Evolutionary conservation across 352 stramenopile species (phyloP).

Genomic region (Thalassiosira ordinaria): DNA sequence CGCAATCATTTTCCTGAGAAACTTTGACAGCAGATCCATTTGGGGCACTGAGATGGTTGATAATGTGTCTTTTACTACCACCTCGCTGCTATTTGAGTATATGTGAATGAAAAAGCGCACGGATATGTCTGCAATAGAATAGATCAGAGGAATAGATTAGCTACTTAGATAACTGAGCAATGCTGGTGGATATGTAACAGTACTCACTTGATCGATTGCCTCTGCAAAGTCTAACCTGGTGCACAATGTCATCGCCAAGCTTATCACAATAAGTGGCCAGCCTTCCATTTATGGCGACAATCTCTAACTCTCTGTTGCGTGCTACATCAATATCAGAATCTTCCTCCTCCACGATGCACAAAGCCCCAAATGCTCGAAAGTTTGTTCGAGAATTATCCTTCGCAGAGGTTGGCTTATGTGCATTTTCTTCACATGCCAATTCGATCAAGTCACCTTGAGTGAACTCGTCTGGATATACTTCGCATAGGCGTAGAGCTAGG

Average conservation of each 20-base stretch:
- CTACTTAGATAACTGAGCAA: too few relatives aligned
- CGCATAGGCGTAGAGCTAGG: conserved; percentile 26
- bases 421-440: conserved; percentile 34
- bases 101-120: conserved; percentile 45
- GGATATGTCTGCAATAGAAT: neutral
- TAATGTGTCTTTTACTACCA: conserved; percentile 26
- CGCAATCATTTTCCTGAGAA: conserved; percentile 28
- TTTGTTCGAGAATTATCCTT: conserved; percentile 5
- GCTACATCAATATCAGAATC: neutral
- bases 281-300: conserved; percentile 47
- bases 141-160: too few relatives aligned
- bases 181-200: too few relatives aligned
- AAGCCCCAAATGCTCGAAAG: conserved; percentile 47
- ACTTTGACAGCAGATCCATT: conserved; percentile 14
- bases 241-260: conserved; percentile 26
- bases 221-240: conserved; percentile 9
- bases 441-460: conserved; percentile 7
- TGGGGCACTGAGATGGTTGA: conserved; percentile 31
- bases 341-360: conserved; percentile 15
- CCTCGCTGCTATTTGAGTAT: conserved; percentile 9
- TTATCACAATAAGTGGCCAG: conserved; percentile 18
- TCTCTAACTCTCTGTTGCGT: conserved; percentile 33
- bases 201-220: conserved; percentile 17
- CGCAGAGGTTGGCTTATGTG: neutral
- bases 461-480: conserved; percentile 34